Conservation (phyloP, 805 yeast genomes). For the Lipomyces yamanashiensis region DNA sequence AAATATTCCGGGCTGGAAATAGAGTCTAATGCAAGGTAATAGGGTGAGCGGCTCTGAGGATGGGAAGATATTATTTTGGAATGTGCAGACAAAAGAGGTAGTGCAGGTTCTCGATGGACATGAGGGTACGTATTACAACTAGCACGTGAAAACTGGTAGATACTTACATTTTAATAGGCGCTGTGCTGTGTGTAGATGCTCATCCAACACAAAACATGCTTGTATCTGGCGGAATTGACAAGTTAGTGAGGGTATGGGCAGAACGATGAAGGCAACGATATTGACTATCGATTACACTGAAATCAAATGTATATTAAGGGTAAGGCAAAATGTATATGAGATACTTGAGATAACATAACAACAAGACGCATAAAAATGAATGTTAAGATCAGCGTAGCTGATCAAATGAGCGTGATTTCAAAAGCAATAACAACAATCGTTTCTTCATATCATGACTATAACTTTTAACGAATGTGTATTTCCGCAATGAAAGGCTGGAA, state of each 20-base stretch:
- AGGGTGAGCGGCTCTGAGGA: conserved; percentile 64
- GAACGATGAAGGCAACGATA: conserved; percentile 2
- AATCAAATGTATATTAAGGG: background rate
- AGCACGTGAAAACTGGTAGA: no score
- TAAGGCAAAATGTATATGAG: background rate
- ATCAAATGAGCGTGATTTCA: background rate
- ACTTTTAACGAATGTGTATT: background rate
- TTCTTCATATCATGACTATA: no score
- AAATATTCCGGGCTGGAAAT: background rate
- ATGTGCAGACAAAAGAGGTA: conserved; percentile 62
- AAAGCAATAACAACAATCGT: no score
- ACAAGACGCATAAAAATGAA: no score
- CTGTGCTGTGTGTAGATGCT: conserved; percentile 38
- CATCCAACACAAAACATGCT: conserved; percentile 35
- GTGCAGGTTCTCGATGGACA: conserved; percentile 43
- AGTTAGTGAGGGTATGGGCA: conserved; percentile 25
- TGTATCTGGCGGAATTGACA: conserved; percentile 37
- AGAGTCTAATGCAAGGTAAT: background rate
- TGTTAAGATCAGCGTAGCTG: background rate
- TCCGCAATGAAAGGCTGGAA: background rate
- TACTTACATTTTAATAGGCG: conserved; percentile 13
- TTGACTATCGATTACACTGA: background rate
- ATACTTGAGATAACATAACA: no score
- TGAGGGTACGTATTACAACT: conserved; percentile 21
- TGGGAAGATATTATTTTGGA: conserved; percentile 65